phyloP scores from a whole-genome alignment of 352 stramenopile species.

The Albugo candida region DNA sequence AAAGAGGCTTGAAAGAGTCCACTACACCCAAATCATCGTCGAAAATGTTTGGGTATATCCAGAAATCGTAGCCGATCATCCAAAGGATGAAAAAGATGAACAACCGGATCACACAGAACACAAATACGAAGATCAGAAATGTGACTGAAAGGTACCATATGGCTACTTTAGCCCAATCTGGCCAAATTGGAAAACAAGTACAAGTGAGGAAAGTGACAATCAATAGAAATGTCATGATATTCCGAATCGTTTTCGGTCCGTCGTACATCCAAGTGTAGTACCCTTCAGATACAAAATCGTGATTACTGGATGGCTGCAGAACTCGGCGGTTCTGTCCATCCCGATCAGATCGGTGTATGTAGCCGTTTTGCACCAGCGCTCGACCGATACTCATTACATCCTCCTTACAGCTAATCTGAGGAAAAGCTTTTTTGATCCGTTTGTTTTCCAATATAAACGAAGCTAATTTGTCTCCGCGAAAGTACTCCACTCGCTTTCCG shows the following conservation, averaged over 20 bases:
- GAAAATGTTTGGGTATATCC: slow-evolving; percentile 98
- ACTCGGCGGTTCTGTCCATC: slow-evolving; percentile 76
- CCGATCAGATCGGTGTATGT: slow-evolving; percentile 76
- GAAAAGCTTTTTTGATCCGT: slow-evolving; percentile 68
- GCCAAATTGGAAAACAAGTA: slow-evolving; percentile 99
- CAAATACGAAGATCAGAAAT: slow-evolving; percentile 96
- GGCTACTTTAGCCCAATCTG: slow-evolving; percentile 92
- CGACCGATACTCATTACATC: slow-evolving; percentile 50
- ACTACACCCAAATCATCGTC: slow-evolving; percentile 95
- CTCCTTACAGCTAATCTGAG: slow-evolving; percentile 58
- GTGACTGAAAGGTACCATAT: slow-evolving; percentile 98
- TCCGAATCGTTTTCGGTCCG: slow-evolving; percentile 92
- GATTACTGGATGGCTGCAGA: slow-evolving; percentile 55
- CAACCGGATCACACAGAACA: slow-evolving; percentile 89
- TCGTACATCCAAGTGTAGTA: slow-evolving; percentile 99
- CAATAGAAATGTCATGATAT: slow-evolving; percentile 92
- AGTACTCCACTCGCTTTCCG: slow-evolving; percentile 84
- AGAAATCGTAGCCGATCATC: slow-evolving; percentile 94
- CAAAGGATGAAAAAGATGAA: slow-evolving; percentile 93
- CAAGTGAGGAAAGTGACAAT: slow-evolving; percentile 95
- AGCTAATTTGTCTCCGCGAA: slow-evolving; percentile 76
- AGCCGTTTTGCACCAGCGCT: slow-evolving; percentile 54
- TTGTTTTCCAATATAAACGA: slow-evolving; percentile 67
- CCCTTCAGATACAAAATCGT: slow-evolving; percentile 88
- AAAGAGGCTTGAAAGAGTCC: slow-evolving; percentile 96